These are phyloP conservation scores for Metschnikowia reukaufii DNA, from an alignment of 805 yeast genomes.

Conservation along the genomic window DNA sequence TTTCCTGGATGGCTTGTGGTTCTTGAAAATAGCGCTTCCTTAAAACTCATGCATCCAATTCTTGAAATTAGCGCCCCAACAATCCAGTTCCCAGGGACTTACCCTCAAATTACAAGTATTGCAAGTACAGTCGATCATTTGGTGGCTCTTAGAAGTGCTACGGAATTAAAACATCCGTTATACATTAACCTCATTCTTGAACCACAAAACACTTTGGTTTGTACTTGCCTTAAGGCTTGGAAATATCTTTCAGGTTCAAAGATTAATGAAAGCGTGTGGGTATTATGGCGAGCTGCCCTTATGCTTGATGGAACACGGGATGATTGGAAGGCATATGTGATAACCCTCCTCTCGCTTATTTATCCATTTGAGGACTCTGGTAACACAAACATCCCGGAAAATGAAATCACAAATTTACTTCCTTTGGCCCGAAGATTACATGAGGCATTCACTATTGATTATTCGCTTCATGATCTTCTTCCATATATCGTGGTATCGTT, in stretches of 20 bases:
- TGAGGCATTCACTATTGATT: conserved; percentile 30
- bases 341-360: conserved; percentile 49
- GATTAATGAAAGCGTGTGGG: conserved; percentile 56
- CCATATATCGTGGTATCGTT: conserved; percentile 67
- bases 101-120: conserved; percentile 23
- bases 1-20: conserved; percentile 49
- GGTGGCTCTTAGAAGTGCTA: conserved; percentile 24
- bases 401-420: conserved; percentile 32
- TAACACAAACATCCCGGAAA: conserved; percentile 14
- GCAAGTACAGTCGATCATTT: conserved; percentile 30
- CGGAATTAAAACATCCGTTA: conserved; percentile 22
- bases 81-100: conserved; percentile 19
- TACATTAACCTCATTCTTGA: conserved; percentile 38
- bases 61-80: conserved; percentile 45
- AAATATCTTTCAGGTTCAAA: conserved; percentile 57
- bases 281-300: conserved; percentile 60
- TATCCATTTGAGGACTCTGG: conserved; percentile 43
- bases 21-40: conserved; percentile 33
- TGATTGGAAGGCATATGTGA: conserved; percentile 63
- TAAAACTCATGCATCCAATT: conserved; percentile 57
- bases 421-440: conserved; percentile 32
- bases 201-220: conserved; percentile 48
- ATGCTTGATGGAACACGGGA: conserved; percentile 39
- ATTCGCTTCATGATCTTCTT: conserved; percentile 50
- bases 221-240: conserved; percentile 48